These are phyloP conservation scores for Smittium culicis DNA, from an alignment of 371 early-diverging fungal species.

Conservation along the genomic window DNA sequence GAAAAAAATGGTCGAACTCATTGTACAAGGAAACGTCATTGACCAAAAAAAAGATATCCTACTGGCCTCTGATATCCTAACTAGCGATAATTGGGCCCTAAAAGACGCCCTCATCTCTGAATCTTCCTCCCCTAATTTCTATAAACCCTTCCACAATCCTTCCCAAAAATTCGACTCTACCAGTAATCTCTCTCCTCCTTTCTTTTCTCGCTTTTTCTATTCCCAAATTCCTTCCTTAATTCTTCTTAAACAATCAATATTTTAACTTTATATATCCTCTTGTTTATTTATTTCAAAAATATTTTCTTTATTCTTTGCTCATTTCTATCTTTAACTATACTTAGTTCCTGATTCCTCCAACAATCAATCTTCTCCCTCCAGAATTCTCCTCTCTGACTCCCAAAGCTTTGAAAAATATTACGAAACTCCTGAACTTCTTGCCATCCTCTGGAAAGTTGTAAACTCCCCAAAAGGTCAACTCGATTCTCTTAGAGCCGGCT, in stretches of 20 bases:
- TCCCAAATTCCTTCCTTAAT: too few species aligned
- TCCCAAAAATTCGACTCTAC: background rate
- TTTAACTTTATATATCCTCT: too few species aligned
- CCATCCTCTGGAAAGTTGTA: conserved; percentile 65
- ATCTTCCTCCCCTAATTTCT: conserved; percentile 10
- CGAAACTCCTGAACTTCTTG: conserved; percentile 39
- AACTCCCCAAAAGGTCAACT: conserved; percentile 51
- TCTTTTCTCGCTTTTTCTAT: too few species aligned
- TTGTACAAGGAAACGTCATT: conserved; percentile 26
- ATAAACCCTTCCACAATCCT: conserved; percentile 7
- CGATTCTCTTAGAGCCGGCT: conserved; percentile 63
- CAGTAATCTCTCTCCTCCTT: too few species aligned
- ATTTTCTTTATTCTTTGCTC: background rate
- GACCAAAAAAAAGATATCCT: conserved; percentile 51
- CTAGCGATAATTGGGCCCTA: conserved; percentile 70
- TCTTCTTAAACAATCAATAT: too few species aligned
- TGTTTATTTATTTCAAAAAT: background rate
- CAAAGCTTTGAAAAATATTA: background rate
- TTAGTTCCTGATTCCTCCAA: background rate
- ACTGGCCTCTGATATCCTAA: conserved; percentile 69
- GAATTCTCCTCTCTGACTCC: background rate
- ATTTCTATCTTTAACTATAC: background rate
- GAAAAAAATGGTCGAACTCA: conserved; percentile 29
- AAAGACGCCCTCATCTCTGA: conserved; percentile 48
- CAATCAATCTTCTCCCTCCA: background rate